Conservation (phyloP, 371 early-diverging fungal species). For the Nematocida ausubeli region DNA sequence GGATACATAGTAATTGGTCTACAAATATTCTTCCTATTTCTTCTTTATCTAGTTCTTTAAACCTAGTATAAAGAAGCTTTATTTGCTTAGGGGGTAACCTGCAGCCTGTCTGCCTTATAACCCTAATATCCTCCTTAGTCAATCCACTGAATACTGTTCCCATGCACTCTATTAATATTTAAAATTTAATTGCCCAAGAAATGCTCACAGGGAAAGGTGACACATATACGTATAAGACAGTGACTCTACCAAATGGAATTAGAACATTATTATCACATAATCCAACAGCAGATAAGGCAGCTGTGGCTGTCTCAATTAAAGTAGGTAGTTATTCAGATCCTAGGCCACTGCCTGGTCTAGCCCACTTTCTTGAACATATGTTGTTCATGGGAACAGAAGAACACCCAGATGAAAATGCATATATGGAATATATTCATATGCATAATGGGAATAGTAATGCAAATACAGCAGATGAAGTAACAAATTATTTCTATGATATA, state of each 20-base stretch:
- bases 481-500: conserved; percentile 89
- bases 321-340: conserved; percentile 76
- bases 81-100: conserved; percentile 16
- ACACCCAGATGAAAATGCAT: conserved; percentile 62
- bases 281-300: conserved; percentile 54
- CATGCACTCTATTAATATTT: conserved; percentile 24
- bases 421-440: conserved; percentile 73
- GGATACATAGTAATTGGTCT: conserved; percentile 48
- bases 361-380: conserved; percentile 95
- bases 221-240: conserved; percentile 51
- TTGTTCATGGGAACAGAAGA: conserved; percentile 75
- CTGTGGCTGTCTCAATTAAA: conserved; percentile 71
- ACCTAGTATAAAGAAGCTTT: conserved; percentile 31
- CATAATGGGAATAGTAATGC: conserved; percentile 90
- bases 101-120: conserved; percentile 31
- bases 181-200: conserved; percentile 21
- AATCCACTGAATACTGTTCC: conserved; percentile 50
- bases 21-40: conserved; percentile 49
- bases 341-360: conserved; percentile 76
- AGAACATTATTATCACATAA: conserved; percentile 54
- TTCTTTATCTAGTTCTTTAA: conserved; percentile 49
- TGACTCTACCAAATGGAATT: conserved; percentile 60
- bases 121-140: conserved; percentile 45
- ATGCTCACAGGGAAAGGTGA: conserved; percentile 54
- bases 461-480: conserved; percentile 77